Evolutionary conservation across 1,284 basidiomycete species (phyloP).

Genomic region (Taiwanofungus camphoratus): DNA sequence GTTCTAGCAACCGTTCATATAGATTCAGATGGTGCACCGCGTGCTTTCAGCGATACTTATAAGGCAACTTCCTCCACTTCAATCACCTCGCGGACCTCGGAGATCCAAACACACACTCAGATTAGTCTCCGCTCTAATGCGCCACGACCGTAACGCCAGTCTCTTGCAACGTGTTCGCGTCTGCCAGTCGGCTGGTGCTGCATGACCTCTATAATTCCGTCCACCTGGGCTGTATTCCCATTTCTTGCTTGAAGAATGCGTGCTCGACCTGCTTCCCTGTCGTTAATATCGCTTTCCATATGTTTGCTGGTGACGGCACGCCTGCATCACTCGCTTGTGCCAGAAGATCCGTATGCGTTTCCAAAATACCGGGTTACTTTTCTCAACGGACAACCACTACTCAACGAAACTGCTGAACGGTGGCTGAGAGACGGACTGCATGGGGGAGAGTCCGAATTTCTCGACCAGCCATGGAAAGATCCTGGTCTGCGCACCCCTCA

Average conservation of each 20-base stretch:
- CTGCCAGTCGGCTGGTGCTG: too few species aligned
- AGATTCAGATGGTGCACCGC: neutral
- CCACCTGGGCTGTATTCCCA: neutral
- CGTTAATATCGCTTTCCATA: slow-evolving; percentile 19
- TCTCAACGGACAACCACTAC: slow-evolving; percentile 74
- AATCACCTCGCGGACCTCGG: neutral
- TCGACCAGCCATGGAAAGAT: slow-evolving; percentile 56
- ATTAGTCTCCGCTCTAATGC: slow-evolving; percentile 12
- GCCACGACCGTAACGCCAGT: neutral
- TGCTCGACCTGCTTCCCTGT: slow-evolving; percentile 9
- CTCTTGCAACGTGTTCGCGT: slow-evolving; percentile 8
- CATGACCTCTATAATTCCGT: slow-evolving; percentile 7
- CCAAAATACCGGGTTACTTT: slow-evolving; percentile 83
- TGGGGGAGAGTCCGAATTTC: slow-evolving; percentile 72
- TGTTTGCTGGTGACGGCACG: slow-evolving; percentile 33
- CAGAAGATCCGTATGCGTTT: slow-evolving; percentile 77
- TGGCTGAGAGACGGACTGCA: slow-evolving; percentile 66
- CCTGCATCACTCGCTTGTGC: slow-evolving; percentile 55
- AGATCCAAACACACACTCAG: neutral
- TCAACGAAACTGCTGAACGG: slow-evolving; percentile 65
- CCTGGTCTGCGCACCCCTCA: slow-evolving; percentile 30
- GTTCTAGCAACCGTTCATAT: too few species aligned
- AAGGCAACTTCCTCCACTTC: neutral
- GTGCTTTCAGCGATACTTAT: neutral
- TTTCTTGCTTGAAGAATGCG: slow-evolving; percentile 7